A percentile compares a stretch with the other conserved stretches of the same genome.
Evolutionary conservation across 371 early-diverging fungal species (phyloP).

Genomic region (Mortierella sp.): DNA sequence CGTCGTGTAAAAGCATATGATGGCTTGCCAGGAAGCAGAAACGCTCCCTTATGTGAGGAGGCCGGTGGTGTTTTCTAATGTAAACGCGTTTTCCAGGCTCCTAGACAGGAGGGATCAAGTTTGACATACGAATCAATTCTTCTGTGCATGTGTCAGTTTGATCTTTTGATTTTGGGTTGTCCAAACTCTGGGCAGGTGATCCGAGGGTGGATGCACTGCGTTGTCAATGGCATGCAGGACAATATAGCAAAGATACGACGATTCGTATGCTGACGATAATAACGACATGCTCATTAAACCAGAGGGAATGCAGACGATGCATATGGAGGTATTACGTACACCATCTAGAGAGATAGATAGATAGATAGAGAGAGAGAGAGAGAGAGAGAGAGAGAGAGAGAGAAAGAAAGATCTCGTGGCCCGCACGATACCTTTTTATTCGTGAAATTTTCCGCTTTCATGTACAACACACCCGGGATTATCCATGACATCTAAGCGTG

Average conservation of each 20-base stretch:
- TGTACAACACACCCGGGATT: background rate
- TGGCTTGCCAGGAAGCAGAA: too few relatives aligned
- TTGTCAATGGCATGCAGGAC: constrained; percentile 80
- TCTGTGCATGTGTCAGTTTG: constrained; percentile 75
- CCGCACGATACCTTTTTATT: background rate
- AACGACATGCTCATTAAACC: constrained; percentile 67
- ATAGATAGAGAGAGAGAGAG: background rate
- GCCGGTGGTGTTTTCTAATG: too few relatives aligned
- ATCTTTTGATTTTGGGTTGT: constrained; percentile 79
- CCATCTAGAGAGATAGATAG: background rate
- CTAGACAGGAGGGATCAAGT: too few relatives aligned
- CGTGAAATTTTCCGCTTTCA: too few relatives aligned
- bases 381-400: background rate
- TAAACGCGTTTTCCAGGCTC: too few relatives aligned
- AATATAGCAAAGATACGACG: constrained; percentile 87
- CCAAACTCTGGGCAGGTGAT: constrained; percentile 88
- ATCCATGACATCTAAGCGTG: constrained; percentile 1
- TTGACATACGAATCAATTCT: too few relatives aligned
- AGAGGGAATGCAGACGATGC: constrained; percentile 63
- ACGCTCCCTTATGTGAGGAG: too few relatives aligned
- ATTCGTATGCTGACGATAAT: constrained; percentile 73
- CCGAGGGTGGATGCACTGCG: constrained; percentile 87
- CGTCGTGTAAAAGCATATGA: too few relatives aligned
- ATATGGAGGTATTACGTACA: constrained; percentile 29
- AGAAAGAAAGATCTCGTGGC: background rate